Evolutionary conservation across 306 rosid species (phyloP).

Genomic region (Mimosa pudica): DNA sequence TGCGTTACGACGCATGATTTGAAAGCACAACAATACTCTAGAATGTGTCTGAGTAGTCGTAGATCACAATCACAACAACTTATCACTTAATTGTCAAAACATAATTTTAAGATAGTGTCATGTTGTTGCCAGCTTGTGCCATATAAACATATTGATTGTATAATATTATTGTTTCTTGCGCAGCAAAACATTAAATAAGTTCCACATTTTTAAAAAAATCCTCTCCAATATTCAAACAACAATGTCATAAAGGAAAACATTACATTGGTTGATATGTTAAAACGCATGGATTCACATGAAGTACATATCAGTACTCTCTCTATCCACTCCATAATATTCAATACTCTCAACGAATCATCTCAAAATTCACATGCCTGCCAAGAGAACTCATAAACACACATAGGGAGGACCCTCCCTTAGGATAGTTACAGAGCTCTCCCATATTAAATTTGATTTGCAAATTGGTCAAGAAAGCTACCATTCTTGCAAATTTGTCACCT

Average conservation of each 20-base stretch:
- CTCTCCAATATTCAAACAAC: background rate
- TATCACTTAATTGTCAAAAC: background rate
- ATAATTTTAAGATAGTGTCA: background rate
- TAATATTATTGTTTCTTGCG: background rate
- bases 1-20: background rate
- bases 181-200: background rate
- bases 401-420: background rate
- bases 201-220: background rate
- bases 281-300: background rate
- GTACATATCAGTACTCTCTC: background rate
- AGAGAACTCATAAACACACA: background rate
- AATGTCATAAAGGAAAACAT: background rate
- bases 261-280: background rate
- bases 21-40: background rate
- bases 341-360: background rate
- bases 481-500: background rate
- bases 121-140: background rate
- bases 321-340: background rate
- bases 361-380: background rate
- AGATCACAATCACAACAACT: too few relatives aligned
- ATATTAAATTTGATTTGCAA: background rate
- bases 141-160: background rate
- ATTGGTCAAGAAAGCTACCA: background rate
- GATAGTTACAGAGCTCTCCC: conserved; percentile 25
- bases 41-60: too few relatives aligned